Conservation (phyloP, 345 rosid species). For the Eucalyptus grandis region DNA sequence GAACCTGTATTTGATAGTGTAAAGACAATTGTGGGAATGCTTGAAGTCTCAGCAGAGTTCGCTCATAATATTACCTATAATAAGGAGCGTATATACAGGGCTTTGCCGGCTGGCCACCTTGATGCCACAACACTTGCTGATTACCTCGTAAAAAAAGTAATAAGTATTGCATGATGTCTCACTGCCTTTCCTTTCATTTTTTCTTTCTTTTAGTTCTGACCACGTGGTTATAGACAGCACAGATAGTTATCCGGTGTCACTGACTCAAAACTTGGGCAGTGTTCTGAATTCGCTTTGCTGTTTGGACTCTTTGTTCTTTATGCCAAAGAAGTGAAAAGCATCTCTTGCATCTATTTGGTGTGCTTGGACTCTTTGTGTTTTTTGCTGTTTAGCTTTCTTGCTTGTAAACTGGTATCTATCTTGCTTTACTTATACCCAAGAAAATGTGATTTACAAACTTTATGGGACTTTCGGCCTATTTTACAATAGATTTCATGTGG, state of each 20-base stretch:
- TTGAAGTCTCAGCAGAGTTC: slow-evolving; percentile 88
- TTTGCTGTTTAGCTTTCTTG: not conserved
- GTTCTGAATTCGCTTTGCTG: not conserved
- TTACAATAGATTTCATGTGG: not conserved
- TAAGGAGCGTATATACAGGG: slow-evolving; percentile 43
- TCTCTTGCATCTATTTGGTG: not conserved
- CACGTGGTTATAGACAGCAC: not conserved
- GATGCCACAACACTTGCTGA: slow-evolving; percentile 97
- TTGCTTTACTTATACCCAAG: not conserved
- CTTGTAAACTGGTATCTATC: not conserved
- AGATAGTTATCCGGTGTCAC: not conserved
- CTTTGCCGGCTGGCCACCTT: slow-evolving; percentile 86
- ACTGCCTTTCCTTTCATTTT: not conserved
- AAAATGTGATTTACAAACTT: not conserved
- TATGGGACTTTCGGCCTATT: not conserved
- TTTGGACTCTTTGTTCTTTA: not conserved
- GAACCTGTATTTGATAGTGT: slow-evolving; percentile 90
- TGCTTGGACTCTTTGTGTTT: not conserved
- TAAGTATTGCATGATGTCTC: slow-evolving; percentile 4
- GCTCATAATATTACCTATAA: slow-evolving; percentile 81
- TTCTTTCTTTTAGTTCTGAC: not conserved
- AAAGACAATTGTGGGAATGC: slow-evolving; percentile 77
- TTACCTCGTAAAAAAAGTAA: slow-evolving; percentile 88
- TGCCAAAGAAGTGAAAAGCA: not conserved
- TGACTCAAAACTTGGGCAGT: not conserved